phyloP scores from a whole-genome alignment of 2,329 filamentous ascomycete genomes.

The Nannizzia gypsea region DNA sequence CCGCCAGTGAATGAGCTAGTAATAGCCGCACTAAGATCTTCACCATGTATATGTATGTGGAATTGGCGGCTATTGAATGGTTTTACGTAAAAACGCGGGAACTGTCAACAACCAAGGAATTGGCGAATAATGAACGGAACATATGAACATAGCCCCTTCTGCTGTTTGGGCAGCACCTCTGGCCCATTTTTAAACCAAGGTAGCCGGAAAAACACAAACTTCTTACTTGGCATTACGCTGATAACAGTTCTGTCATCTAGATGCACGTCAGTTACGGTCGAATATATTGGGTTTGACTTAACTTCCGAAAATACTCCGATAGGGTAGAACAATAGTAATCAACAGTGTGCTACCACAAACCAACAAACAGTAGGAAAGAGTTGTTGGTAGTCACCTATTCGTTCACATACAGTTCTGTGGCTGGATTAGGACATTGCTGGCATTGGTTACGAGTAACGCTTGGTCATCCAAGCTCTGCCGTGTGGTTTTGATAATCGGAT shows the following conservation, averaged over 20 bases:
- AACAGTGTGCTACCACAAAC: not conserved
- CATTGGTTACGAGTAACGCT: not conserved
- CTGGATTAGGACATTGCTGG: not conserved
- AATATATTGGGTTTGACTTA: not conserved
- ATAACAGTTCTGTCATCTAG: too few relatives aligned
- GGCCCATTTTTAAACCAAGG: too few relatives aligned
- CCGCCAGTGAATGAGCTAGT: not conserved
- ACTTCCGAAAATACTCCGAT: not conserved
- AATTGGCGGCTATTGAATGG: not conserved
- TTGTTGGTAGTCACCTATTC: not conserved
- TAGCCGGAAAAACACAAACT: too few relatives aligned
- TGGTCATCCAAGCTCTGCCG: not conserved
- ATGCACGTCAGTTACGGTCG: too few relatives aligned
- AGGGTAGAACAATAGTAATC: not conserved
- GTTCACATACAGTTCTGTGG: not conserved
- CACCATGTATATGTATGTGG: not conserved
- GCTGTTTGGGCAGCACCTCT: too few relatives aligned
- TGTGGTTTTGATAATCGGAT: not conserved
- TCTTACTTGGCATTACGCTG: too few relatives aligned
- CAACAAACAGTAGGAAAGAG: not conserved
- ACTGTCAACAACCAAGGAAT: too few relatives aligned
- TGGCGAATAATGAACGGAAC: too few relatives aligned
- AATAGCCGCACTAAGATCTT: not conserved
- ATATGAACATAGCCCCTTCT: too few relatives aligned
- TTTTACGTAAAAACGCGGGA: not conserved